These are phyloP conservation scores for Blastobotrys proliferans DNA, from an alignment of 1,139 yeast species.

Conservation along the genomic window DNA sequence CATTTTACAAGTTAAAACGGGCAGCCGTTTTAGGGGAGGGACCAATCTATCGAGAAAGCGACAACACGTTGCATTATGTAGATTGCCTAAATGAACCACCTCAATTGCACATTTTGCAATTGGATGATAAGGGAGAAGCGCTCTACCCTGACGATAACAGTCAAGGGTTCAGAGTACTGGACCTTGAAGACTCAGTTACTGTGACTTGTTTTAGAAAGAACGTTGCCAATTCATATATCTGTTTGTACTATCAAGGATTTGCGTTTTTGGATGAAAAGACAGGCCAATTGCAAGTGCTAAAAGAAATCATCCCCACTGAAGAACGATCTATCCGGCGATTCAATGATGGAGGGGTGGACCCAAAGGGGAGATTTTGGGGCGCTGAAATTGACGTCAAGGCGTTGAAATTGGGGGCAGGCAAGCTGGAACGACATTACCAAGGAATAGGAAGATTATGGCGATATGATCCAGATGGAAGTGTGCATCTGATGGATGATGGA, in stretches of 20 bases:
- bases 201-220: slow-evolving; percentile 28
- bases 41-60: slow-evolving; percentile 27
- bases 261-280: slow-evolving; percentile 33
- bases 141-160: slow-evolving; percentile 16
- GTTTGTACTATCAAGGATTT: slow-evolving; percentile 31
- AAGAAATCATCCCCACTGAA: slow-evolving; percentile 29
- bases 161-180: slow-evolving; percentile 27
- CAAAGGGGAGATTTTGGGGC: slow-evolving; percentile 32
- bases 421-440: slow-evolving; percentile 22
- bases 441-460: slow-evolving; percentile 37
- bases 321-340: slow-evolving; percentile 26
- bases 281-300: slow-evolving; percentile 30
- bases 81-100: slow-evolving; percentile 27
- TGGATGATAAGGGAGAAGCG: slow-evolving; percentile 26
- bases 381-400: slow-evolving; percentile 33
- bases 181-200: slow-evolving; percentile 29
- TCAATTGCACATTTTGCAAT: slow-evolving; percentile 26
- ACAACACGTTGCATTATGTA: slow-evolving; percentile 29
- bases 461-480: slow-evolving; percentile 31
- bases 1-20: slow-evolving; percentile 20
- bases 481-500: slow-evolving; percentile 22
- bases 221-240: slow-evolving; percentile 27
- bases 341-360: slow-evolving; percentile 36
- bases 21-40: slow-evolving; percentile 29
- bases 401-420: slow-evolving; percentile 26